phyloP scores from a whole-genome alignment of 2,329 filamentous ascomycete species.

The Cladophialophora exuberans region DNA sequence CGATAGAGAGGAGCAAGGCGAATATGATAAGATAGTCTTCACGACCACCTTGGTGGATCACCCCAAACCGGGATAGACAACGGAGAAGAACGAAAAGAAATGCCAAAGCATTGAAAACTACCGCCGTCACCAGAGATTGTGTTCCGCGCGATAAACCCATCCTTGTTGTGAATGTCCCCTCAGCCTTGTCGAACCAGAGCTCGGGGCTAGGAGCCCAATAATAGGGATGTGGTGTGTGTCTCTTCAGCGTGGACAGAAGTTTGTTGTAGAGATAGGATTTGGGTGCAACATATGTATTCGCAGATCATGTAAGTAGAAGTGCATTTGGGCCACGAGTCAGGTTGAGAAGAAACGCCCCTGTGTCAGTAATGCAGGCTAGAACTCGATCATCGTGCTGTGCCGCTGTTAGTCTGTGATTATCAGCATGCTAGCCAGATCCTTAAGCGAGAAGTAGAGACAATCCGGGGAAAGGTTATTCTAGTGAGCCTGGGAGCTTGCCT shows the following conservation, averaged over 20 bases:
- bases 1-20: slow-evolving; percentile 19
- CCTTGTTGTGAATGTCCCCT: not conserved
- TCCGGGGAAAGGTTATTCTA: too few species aligned
- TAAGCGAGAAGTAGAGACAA: too few species aligned
- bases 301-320: too few species aligned
- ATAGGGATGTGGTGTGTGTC: not conserved
- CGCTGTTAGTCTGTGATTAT: too few species aligned
- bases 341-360: too few species aligned
- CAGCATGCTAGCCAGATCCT: too few species aligned
- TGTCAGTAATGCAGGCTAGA: too few species aligned
- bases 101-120: slow-evolving; percentile 20
- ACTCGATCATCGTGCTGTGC: too few species aligned
- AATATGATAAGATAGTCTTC: slow-evolving; percentile 27
- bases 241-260: not conserved
- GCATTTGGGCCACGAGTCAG: too few species aligned
- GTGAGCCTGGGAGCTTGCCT: too few species aligned
- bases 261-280: not conserved
- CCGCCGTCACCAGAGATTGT: slow-evolving; percentile 26
- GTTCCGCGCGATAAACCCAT: slow-evolving; percentile 26
- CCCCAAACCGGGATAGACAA: slow-evolving; percentile 21
- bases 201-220: not conserved
- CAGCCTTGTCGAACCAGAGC: not conserved
- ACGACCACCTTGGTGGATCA: slow-evolving; percentile 20
- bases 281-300: too few species aligned
- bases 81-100: slow-evolving; percentile 21